Base-by-base conservation (phyloP, 2,329 filamentous ascomycete species). In the Fusarium musae region DNA sequence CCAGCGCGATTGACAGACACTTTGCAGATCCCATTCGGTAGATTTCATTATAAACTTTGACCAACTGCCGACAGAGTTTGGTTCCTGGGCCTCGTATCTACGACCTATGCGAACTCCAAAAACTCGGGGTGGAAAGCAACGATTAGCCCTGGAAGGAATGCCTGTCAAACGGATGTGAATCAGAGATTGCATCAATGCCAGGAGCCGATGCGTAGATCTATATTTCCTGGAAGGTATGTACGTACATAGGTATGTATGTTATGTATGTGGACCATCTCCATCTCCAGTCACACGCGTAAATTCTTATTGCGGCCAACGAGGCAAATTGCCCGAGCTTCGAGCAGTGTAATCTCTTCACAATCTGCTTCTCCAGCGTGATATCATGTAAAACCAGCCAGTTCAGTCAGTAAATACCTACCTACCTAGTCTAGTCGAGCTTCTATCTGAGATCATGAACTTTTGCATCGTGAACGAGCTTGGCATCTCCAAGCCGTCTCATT, bases 221-320 rank as follows among this genome's bases (percentile, higher is more conserved):
- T 66, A 71, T 73, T 71, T 74, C 70, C 57, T 39, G 23, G 40
- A 61, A 30, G 44, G n/a, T 21, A 34, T n/a, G 5, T 13, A 15
- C 13, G 12, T 34, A 15, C 13, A 15, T 34, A 15, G 5, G 13
- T 16, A 9, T 30, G 12, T 34, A 13, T 13, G 23, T 13, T 28
- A 28, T 28, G 19, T 26, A 53, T 54, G 30, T 42, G 30, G 62
- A 28, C 62, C 40, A 66, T 60, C 65, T 53, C 39, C 32, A 66
- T 36, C 34, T 67, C 46, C 36, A 37, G 19, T 39, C 17, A 32
- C 39, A 26, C n/a, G 15, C 36, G 17, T n/a, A 21, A n/a, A 49
- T 21, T 59, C 43, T 53, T 52, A 21, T 66, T 34, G n/a, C 23
- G 52, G 59, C 42, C 28, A 58, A 44, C 28, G 36, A 34, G 30